phyloP scores from a whole-genome alignment of 2,329 filamentous ascomycete genomes.

The Dactylellina drechsleri region DNA sequence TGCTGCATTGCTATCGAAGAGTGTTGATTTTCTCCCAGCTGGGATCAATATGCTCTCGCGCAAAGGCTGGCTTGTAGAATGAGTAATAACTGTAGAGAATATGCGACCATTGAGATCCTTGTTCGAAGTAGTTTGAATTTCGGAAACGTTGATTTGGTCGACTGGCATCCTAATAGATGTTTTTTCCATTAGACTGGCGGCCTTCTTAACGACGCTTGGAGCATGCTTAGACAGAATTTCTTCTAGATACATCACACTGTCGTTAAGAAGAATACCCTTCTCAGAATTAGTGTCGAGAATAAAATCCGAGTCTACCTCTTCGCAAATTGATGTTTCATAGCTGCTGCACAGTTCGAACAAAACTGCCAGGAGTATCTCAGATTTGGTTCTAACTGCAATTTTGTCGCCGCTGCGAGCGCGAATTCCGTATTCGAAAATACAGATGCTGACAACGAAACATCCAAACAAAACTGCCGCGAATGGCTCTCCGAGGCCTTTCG shows the following conservation, averaged over 20 bases:
- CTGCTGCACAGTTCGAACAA: background rate
- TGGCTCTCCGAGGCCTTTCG: background rate
- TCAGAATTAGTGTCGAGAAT: slow-evolving; percentile 4
- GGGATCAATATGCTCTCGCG: slow-evolving; percentile 16
- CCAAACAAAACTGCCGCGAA: background rate
- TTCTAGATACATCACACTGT: slow-evolving; percentile 1
- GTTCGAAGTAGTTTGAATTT: slow-evolving; percentile 14
- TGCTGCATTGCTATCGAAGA: slow-evolving; percentile 15
- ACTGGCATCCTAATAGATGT: slow-evolving; percentile 1
- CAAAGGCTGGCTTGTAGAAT: background rate
- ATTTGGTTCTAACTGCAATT: slow-evolving; percentile 11
- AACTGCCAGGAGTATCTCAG: slow-evolving; percentile 1
- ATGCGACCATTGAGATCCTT: background rate
- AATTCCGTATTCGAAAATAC: slow-evolving; percentile 14
- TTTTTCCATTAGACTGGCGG: slow-evolving; percentile 4
- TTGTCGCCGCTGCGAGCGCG: slow-evolving; percentile 15
- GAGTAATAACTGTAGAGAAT: slow-evolving; percentile 14
- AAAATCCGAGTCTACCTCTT: slow-evolving; percentile 14
- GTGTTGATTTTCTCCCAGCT: background rate
- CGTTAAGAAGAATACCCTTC: slow-evolving; percentile 23
- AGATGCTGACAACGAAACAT: slow-evolving; percentile 16
- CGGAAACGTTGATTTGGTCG: slow-evolving; percentile 6
- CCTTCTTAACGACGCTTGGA: slow-evolving; percentile 7
- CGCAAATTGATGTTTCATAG: slow-evolving; percentile 4
- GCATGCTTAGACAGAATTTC: slow-evolving; percentile 10